phyloP scores from a whole-genome alignment of 2,329 filamentous ascomycete genomes.

The Cladobotryum protrusum region DNA sequence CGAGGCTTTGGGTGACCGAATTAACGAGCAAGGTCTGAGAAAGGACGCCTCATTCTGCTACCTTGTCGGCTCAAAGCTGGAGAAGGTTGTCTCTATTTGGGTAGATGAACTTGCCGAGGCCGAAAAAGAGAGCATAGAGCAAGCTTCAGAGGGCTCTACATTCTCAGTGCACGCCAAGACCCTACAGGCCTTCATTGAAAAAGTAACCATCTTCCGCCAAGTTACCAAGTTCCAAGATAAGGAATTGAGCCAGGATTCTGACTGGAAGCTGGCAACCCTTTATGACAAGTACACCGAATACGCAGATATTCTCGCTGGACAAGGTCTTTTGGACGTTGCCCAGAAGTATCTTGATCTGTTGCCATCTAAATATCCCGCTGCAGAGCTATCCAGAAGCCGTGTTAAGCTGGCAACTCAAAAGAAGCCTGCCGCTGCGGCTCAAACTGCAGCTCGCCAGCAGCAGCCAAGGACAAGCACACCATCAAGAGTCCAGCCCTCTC shows the following conservation, averaged over 20 bases:
- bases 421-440: constrained; percentile 27
- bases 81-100: constrained; percentile 97
- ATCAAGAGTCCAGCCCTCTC: constrained; percentile 34
- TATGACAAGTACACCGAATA: constrained; percentile 98
- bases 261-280: constrained; percentile 82
- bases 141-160: constrained; percentile 64
- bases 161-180: constrained; percentile 89
- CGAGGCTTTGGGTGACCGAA: constrained; percentile 86
- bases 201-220: constrained; percentile 92
- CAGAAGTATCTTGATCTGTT: constrained; percentile 89
- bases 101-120: constrained; percentile 80
- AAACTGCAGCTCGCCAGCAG: constrained; percentile 18
- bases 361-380: constrained; percentile 74
- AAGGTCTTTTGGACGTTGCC: constrained; percentile 79
- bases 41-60: constrained; percentile 97
- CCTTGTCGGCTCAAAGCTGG: constrained; percentile 88
- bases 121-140: constrained; percentile 67
- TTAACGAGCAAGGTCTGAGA: constrained; percentile 69
- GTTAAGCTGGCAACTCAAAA: constrained; percentile 72
- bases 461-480: constrained; percentile 28
- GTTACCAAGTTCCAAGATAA: constrained; percentile 85
- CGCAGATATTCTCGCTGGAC: constrained; percentile 85
- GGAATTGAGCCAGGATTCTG: constrained; percentile 63
- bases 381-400: constrained; percentile 78
- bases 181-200: constrained; percentile 92